Conservation (phyloP, 108 stramenopile species). For the Nitzschia putrida region DNA sequence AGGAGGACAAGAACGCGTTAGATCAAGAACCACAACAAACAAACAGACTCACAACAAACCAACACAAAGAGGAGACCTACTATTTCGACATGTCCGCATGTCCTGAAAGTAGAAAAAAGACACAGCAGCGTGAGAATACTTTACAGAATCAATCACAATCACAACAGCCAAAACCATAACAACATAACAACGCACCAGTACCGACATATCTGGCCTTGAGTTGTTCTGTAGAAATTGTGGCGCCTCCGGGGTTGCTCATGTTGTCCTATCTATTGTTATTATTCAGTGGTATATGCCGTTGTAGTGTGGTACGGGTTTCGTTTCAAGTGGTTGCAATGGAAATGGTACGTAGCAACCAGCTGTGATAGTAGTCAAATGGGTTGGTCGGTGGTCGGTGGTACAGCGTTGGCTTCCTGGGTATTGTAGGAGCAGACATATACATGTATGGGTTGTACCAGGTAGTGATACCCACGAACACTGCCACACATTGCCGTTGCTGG, state of each 20-base stretch:
- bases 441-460: no score
- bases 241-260: conserved; percentile 88
- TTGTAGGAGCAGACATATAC: no score
- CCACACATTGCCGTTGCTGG: no score
- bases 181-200: conserved; percentile 75
- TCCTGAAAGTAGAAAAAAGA: conserved; percentile 22
- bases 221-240: conserved; percentile 82
- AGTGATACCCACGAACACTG: no score
- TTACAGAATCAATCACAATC: not conserved
- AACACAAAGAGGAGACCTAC: conserved; percentile 28
- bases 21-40: not conserved
- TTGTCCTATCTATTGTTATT: not conserved
- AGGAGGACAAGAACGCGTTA: not conserved
- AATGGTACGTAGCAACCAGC: not conserved
- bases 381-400: no score
- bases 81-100: conserved; percentile 89
- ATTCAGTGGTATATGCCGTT: no score
- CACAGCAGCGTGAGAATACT: not conserved
- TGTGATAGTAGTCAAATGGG: no score
- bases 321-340: not conserved
- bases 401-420: no score
- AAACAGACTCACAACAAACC: not conserved
- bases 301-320: no score
- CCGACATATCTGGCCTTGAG: conserved; percentile 88
- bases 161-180: no score